Percentiles rank a stretch among this genome's conserved stretches.
phyloP scores from a whole-genome alignment of 805 yeast species.

The Myxozyma mucilagina region DNA sequence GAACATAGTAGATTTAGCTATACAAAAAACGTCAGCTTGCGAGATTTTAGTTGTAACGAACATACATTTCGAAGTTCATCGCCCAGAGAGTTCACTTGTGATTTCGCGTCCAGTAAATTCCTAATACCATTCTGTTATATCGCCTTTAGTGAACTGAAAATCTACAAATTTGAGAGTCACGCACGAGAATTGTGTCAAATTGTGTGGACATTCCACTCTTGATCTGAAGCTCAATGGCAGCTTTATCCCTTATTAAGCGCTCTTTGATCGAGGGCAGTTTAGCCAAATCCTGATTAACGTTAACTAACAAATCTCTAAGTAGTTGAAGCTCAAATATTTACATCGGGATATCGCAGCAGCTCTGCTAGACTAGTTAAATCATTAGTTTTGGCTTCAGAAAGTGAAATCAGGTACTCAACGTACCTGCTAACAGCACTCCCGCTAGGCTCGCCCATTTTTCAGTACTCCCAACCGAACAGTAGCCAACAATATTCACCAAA shows the following conservation, averaged over 20 bases:
- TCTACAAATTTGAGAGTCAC: not conserved
- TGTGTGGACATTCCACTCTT: constrained; percentile 67
- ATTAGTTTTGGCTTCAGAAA: not conserved
- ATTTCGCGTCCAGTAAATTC: constrained; percentile 9
- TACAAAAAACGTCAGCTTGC: not conserved
- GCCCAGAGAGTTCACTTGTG: not conserved
- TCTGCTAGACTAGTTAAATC: constrained; percentile 25
- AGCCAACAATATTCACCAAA: not conserved
- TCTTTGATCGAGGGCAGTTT: constrained; percentile 40
- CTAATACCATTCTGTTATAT: constrained; percentile 11
- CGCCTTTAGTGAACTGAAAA: not conserved
- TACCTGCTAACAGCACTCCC: constrained; percentile 29
- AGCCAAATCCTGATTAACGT: constrained; percentile 37
- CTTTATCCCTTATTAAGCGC: constrained; percentile 56
- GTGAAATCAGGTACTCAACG: not conserved
- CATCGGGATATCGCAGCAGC: constrained; percentile 34
- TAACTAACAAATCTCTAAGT: not conserved
- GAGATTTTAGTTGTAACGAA: not conserved
- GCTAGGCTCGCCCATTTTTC: constrained; percentile 19
- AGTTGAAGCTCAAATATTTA: not conserved
- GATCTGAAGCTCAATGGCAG: constrained; percentile 72
- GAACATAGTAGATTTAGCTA: constrained; percentile 23
- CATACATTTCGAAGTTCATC: constrained; percentile 10
- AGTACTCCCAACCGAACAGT: not conserved
- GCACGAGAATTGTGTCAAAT: constrained; percentile 53